Percentiles rank a stretch among this genome's conserved stretches.
Conservation (phyloP, 805 yeast genomes). For the Starmerella vaccinii region DNA sequence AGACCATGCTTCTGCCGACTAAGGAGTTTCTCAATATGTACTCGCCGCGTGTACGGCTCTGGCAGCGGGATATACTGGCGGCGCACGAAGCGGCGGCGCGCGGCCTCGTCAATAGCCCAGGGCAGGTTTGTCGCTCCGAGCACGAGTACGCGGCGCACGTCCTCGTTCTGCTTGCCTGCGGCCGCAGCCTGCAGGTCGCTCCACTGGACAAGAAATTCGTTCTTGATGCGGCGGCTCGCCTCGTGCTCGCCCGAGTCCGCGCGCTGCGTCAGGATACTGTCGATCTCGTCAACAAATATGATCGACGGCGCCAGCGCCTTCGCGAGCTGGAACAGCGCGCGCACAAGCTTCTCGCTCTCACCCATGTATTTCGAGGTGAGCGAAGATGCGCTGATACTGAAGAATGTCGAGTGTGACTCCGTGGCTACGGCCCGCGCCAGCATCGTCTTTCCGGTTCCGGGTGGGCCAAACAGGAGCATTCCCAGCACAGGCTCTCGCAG, state of each 20-base stretch:
- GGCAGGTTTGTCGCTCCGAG: constrained; percentile 93
- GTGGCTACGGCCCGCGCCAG: constrained; percentile 93
- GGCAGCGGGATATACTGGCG: constrained; percentile 92
- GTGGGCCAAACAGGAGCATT: constrained; percentile 94
- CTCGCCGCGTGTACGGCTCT: constrained; percentile 66
- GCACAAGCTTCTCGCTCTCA: constrained; percentile 85
- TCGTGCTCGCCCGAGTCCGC: constrained; percentile 73
- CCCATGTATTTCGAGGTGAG: constrained; percentile 75
- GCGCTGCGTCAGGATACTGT: constrained; percentile 73
- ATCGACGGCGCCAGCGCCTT: constrained; percentile 81
- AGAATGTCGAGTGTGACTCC: constrained; percentile 86
- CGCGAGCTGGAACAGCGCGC: constrained; percentile 78
- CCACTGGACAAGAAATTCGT: constrained; percentile 93
- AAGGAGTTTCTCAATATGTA: constrained; percentile 59
- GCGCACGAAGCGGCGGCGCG: constrained; percentile 82
- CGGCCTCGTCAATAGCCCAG: constrained; percentile 95
- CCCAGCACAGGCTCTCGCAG: constrained; percentile 91
- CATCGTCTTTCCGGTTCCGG: constrained; percentile 99
- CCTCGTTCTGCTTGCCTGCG: constrained; percentile 53
- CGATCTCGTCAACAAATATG: constrained; percentile 93
- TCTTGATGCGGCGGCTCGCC: constrained; percentile 78
- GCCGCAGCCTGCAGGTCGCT: constrained; percentile 82
- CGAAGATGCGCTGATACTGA: constrained; percentile 82
- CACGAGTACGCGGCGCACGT: constrained; percentile 63
- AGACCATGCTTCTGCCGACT: constrained; percentile 63